Evolutionary conservation across 768 basidiomycete species (phyloP).

Genomic region (Hebeloma cylindrosporum): DNA sequence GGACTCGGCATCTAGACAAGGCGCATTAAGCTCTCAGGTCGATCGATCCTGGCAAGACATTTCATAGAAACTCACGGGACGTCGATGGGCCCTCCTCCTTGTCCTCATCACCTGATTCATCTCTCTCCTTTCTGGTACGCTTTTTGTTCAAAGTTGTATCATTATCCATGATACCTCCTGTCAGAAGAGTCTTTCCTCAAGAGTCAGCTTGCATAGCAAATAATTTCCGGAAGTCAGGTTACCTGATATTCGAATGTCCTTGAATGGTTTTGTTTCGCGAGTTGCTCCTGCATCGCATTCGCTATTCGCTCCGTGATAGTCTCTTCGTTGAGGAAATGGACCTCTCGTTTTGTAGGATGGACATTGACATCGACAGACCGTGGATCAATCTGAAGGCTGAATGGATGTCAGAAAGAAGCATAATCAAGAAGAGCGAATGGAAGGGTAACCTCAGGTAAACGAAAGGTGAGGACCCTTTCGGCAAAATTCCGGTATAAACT

Average conservation of each 20-base stretch:
- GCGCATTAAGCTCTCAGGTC: constrained; percentile 9
- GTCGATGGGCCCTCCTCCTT: constrained; percentile 12
- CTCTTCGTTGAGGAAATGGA: constrained; percentile 93
- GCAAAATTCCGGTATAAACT: constrained; percentile 79
- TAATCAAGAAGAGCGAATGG: neutral
- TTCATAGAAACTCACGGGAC: constrained; percentile 11
- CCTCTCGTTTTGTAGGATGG: constrained; percentile 96
- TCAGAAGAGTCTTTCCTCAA: constrained; percentile 54
- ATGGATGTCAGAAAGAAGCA: constrained; percentile 1
- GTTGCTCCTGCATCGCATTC: constrained; percentile 64
- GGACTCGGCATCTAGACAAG: constrained; percentile 17
- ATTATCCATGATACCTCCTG: constrained; percentile 49
- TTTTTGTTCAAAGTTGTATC: constrained; percentile 32
- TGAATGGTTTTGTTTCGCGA: constrained; percentile 65
- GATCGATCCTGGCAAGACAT: neutral
- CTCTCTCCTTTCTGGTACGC: constrained; percentile 23
- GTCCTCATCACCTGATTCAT: constrained; percentile 26
- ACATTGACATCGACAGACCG: constrained; percentile 94
- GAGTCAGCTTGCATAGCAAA: neutral
- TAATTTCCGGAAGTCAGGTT: neutral
- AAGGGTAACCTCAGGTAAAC: constrained; percentile 83
- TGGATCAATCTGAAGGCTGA: constrained; percentile 80
- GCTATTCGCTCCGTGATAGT: constrained; percentile 75
- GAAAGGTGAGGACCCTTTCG: constrained; percentile 89
- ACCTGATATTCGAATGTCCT: constrained; percentile 75